Percentiles rank a stretch among this genome's conserved stretches.
phyloP scores from a whole-genome alignment of 768 basidiomycete genomes.

The Lactifluus piperatus region DNA sequence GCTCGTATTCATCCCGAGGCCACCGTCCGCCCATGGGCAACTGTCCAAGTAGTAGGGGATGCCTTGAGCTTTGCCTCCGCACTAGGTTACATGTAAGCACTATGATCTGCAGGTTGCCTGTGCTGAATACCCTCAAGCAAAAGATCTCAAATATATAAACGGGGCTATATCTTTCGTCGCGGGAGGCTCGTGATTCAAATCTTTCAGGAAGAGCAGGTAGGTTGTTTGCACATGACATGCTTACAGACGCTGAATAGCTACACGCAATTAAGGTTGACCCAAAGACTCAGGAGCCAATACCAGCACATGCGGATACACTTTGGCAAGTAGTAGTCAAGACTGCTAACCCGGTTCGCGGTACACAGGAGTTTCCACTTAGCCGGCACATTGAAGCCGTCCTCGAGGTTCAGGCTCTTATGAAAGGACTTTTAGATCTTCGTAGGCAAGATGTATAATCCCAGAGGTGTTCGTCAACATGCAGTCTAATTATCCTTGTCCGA shows the following conservation, averaged over 20 bases:
- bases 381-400: constrained; percentile 65
- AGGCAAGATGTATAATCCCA: constrained; percentile 52
- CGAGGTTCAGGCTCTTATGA: constrained; percentile 77
- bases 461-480: neutral
- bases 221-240: constrained; percentile 10
- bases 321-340: constrained; percentile 90
- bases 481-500: constrained; percentile 26
- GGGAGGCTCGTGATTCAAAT: constrained; percentile 67
- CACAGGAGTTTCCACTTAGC: constrained; percentile 67
- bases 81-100: constrained; percentile 60
- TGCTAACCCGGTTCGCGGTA: constrained; percentile 67
- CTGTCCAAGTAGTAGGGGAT: constrained; percentile 69
- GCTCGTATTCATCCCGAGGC: constrained; percentile 77
- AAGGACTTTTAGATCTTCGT: constrained; percentile 69
- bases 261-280: constrained; percentile 48
- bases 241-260: neutral
- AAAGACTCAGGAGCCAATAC: constrained; percentile 65
- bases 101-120: neutral
- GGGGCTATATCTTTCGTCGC: constrained; percentile 67
- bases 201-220: constrained; percentile 79
- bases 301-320: constrained; percentile 69
- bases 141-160: constrained; percentile 72
- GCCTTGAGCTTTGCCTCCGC: constrained; percentile 74
- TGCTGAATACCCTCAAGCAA: constrained; percentile 31
- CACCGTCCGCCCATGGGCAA: constrained; percentile 80